Percentiles rank a stretch among this genome's conserved stretches.
Conservation (phyloP, 345 rosid genomes). For the Eucalyptus cloeziana region DNA sequence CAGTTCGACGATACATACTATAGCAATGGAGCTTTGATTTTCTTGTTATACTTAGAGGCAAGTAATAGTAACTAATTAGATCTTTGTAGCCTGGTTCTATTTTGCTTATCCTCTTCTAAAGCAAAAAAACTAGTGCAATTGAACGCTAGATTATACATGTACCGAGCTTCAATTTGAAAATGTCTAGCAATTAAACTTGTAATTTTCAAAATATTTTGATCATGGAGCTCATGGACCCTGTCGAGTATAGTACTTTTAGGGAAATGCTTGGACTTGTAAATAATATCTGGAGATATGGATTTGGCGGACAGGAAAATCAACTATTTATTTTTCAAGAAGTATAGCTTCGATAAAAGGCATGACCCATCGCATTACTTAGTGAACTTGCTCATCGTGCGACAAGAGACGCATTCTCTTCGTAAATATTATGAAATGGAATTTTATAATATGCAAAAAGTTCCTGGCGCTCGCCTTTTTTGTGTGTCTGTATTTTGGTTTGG, state of each 20-base stretch:
- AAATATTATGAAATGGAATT: background rate
- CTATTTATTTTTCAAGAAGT: background rate
- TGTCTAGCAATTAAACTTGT: background rate
- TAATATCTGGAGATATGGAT: background rate
- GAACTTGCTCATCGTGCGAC: background rate
- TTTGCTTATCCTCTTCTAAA: background rate
- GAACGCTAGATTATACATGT: background rate
- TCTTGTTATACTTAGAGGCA: background rate
- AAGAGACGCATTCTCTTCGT: background rate
- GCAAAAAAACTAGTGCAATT: background rate
- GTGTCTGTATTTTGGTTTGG: too few relatives aligned
- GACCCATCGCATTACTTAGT: background rate
- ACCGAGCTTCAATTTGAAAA: background rate
- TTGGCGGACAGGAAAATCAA: background rate
- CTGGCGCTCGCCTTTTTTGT: background rate
- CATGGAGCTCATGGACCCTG: background rate
- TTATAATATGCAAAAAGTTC: background rate
- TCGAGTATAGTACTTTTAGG: background rate
- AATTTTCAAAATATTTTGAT: background rate
- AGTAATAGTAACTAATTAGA: background rate
- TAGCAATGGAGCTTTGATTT: constrained; percentile 1
- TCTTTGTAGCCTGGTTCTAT: background rate
- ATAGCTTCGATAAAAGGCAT: background rate
- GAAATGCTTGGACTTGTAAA: background rate
- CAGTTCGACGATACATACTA: background rate